A percentile compares a stretch with the other conserved stretches of the same genome.
Evolutionary conservation across 257 asterid genomes (phyloP).

Genomic region (Solanum ossicruentum): DNA sequence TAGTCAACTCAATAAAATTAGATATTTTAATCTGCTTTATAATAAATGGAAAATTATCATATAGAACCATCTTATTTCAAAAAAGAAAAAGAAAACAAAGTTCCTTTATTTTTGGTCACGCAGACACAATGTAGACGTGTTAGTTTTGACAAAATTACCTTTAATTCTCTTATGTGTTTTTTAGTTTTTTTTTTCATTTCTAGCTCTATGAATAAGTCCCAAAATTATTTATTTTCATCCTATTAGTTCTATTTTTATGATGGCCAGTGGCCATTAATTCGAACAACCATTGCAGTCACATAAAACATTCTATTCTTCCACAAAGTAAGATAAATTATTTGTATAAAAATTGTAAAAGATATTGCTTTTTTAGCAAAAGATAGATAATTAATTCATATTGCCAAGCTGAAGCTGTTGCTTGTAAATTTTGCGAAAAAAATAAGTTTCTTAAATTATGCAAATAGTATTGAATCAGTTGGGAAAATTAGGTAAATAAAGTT

Average conservation of each 20-base stretch:
- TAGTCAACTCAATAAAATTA: accelerated
- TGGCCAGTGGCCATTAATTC: neutral
- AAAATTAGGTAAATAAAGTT: too few species aligned
- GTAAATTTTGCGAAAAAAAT: neutral
- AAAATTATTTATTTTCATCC: neutral
- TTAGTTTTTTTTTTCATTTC: neutral
- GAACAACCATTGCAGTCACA: neutral
- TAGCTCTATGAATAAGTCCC: neutral
- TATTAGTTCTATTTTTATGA: neutral
- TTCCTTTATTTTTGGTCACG: neutral
- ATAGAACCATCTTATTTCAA: neutral
- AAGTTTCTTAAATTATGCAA: neutral
- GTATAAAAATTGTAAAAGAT: neutral
- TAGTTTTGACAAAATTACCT: neutral
- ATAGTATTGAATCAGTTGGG: neutral
- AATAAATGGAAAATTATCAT: neutral
- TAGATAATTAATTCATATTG: neutral
- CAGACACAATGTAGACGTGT: neutral
- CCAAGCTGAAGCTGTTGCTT: neutral
- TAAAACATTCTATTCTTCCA: neutral
- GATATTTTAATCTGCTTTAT: neutral
- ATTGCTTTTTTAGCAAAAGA: neutral
- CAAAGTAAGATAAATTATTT: neutral
- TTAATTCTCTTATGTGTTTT: neutral
- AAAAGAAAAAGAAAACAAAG: neutral